Evolutionary conservation across 352 stramenopile species (phyloP).

Genomic region (Globisporangium orthogonon): DNA sequence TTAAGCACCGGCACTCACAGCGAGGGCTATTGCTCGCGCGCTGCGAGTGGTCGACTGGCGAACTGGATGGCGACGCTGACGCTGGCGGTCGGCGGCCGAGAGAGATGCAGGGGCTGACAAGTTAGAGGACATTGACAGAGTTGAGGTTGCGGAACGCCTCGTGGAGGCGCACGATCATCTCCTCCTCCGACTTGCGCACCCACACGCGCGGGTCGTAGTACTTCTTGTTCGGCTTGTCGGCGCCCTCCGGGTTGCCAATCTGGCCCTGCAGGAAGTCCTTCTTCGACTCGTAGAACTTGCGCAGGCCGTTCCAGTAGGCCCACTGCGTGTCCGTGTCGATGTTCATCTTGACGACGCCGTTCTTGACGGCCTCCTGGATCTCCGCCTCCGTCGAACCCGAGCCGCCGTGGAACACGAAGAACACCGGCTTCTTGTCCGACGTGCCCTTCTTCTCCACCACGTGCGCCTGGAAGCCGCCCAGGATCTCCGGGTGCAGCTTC

Average conservation of each 20-base stretch:
- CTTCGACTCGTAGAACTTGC: conserved; percentile 96
- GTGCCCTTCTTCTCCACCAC: conserved; percentile 60
- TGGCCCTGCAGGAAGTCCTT: conserved; percentile 97
- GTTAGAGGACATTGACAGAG: conserved; percentile 64
- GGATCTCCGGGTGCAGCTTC: conserved; percentile 96
- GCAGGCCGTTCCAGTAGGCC: conserved; percentile 98
- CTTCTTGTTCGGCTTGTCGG: conserved; percentile 99
- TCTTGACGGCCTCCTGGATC: conserved; percentile 95
- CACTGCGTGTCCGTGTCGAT: conserved; percentile 99
- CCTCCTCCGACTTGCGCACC: conserved; percentile 95
- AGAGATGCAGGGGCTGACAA: background rate
- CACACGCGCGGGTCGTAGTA: conserved; percentile 98
- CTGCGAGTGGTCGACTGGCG: background rate
- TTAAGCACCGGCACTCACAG: background rate
- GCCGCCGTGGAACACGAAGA: conserved; percentile 99
- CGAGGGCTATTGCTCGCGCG: background rate
- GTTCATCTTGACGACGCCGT: conserved; percentile 99
- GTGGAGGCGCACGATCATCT: conserved; percentile 90
- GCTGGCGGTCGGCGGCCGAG: no score
- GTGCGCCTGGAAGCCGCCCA: conserved; percentile 94
- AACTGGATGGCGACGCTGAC: background rate
- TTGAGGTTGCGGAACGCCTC: conserved; percentile 91
- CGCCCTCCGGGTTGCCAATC: conserved; percentile 97
- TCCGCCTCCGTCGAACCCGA: conserved; percentile 95
- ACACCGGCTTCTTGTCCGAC: conserved; percentile 92